A percentile compares a stretch with the other conserved stretches of the same genome.
These are phyloP conservation scores for Cubamyces lactineus DNA, from an alignment of 768 basidiomycete genomes.

Conservation along the genomic window DNA sequence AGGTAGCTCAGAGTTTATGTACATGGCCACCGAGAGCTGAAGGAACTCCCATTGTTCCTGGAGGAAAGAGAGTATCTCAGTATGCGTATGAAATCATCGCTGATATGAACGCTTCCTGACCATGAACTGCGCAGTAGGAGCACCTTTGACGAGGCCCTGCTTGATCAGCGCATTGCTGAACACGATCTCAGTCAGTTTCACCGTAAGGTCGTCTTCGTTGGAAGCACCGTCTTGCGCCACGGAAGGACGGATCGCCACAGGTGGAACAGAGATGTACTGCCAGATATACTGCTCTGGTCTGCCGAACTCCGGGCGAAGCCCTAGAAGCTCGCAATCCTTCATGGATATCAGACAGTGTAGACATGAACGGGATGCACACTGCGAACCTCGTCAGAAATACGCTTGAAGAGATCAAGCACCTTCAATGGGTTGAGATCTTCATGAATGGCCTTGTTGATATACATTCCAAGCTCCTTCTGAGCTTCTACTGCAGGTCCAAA, in stretches of 20 bases:
- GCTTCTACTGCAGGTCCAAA: slow-evolving; percentile 83
- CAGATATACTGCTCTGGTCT: slow-evolving; percentile 97
- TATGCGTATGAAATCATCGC: slow-evolving; percentile 9
- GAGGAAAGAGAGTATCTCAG: slow-evolving; percentile 9
- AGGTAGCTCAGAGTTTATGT: slow-evolving; percentile 96
- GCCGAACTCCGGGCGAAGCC: slow-evolving; percentile 84
- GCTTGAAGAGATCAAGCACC: slow-evolving; percentile 87
- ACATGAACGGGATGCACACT: not conserved
- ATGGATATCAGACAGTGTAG: not conserved
- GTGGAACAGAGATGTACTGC: slow-evolving; percentile 98
- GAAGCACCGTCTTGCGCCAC: slow-evolving; percentile 98
- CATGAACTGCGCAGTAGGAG: slow-evolving; percentile 89
- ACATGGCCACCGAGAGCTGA: slow-evolving; percentile 93
- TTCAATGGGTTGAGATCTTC: slow-evolving; percentile 96
- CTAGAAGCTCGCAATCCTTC: slow-evolving; percentile 94
- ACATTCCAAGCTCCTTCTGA: slow-evolving; percentile 83
- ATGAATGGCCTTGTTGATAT: slow-evolving; percentile 83
- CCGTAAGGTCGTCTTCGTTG: slow-evolving; percentile 97
- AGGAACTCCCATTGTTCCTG: slow-evolving; percentile 99
- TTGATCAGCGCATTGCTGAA: slow-evolving; percentile 93
- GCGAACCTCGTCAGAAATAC: slow-evolving; percentile 87
- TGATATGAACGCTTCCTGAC: slow-evolving; percentile 39
- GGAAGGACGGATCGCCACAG: slow-evolving; percentile 95
- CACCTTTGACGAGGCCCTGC: slow-evolving; percentile 85
- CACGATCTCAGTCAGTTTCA: slow-evolving; percentile 96